phyloP scores from a whole-genome alignment of 2,329 filamentous ascomycete genomes.

The Clarireedia monteithiana region DNA sequence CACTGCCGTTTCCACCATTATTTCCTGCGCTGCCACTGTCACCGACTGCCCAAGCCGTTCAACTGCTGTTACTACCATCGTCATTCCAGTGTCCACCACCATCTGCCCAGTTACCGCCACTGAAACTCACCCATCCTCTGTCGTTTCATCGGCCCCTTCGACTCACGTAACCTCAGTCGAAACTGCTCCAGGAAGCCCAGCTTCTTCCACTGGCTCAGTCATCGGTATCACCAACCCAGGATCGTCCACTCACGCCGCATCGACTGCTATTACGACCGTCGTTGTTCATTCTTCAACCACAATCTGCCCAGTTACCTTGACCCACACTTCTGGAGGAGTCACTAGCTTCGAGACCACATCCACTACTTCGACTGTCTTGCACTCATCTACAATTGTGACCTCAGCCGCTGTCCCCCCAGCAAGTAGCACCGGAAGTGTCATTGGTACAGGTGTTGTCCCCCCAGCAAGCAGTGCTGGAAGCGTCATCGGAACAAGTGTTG shows the following conservation, averaged over 20 bases:
- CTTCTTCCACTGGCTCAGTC: background rate
- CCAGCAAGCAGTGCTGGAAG: slow-evolving; percentile 15
- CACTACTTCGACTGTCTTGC: slow-evolving; percentile 29
- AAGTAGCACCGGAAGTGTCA: background rate
- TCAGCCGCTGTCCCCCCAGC: background rate
- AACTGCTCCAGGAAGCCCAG: background rate
- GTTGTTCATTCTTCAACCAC: slow-evolving; percentile 22
- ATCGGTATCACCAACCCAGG: slow-evolving; percentile 13
- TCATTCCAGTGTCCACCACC: slow-evolving; percentile 38
- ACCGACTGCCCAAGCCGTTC: slow-evolving; percentile 43
- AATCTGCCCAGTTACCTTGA: slow-evolving; percentile 26
- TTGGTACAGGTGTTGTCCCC: too few species aligned
- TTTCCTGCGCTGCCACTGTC: slow-evolving; percentile 38
- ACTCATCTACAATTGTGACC: slow-evolving; percentile 23
- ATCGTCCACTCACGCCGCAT: background rate
- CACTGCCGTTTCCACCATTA: slow-evolving; percentile 43
- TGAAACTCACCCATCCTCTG: background rate
- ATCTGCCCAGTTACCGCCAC: slow-evolving; percentile 20
- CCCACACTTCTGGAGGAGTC: slow-evolving; percentile 13
- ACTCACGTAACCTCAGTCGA: slow-evolving; percentile 11
- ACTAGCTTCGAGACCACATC: slow-evolving; percentile 20
- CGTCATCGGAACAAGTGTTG: slow-evolving; percentile 3
- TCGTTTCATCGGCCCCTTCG: background rate
- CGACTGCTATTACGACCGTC: slow-evolving; percentile 20
- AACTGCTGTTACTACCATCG: slow-evolving; percentile 33